These are phyloP conservation scores for Colletotrichum salicis DNA, from an alignment of 2,329 filamentous ascomycete genomes.

Conservation along the genomic window DNA sequence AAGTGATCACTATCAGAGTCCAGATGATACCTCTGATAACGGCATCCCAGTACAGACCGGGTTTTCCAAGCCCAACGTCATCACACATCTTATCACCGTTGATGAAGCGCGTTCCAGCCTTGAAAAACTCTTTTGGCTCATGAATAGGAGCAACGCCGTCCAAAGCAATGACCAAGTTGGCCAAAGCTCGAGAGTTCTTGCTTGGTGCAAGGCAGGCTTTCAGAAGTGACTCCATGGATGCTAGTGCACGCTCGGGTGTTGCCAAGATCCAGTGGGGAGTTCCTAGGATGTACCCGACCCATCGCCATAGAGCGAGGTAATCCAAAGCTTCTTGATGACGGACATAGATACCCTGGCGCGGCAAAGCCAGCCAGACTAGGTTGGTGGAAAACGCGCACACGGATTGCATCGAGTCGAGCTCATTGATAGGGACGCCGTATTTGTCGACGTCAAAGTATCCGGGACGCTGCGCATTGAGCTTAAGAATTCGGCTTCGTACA, in stretches of 20 bases:
- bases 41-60: not conserved
- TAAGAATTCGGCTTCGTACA: conserved; percentile 35
- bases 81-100: not conserved
- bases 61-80: not conserved
- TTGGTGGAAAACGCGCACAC: no score
- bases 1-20: not conserved
- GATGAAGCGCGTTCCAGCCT: not conserved
- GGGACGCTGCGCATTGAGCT: conserved; percentile 62
- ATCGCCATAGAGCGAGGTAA: no score
- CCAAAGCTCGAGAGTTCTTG: not conserved
- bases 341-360: no score
- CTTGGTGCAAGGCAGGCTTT: not conserved
- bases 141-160: not conserved
- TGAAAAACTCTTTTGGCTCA: not conserved
- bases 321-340: no score
- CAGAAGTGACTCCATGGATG: not conserved
- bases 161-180: not conserved
- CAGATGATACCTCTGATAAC: not conserved
- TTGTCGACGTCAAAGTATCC: conserved; percentile 69
- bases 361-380: no score
- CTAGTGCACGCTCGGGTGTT: no score
- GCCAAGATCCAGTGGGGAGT: no score
- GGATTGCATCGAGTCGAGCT: conserved; percentile 39
- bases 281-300: no score
- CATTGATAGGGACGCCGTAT: conserved; percentile 64